Conservation (phyloP, 2,329 filamentous ascomycete species). For the Penicillium verrucosum region DNA sequence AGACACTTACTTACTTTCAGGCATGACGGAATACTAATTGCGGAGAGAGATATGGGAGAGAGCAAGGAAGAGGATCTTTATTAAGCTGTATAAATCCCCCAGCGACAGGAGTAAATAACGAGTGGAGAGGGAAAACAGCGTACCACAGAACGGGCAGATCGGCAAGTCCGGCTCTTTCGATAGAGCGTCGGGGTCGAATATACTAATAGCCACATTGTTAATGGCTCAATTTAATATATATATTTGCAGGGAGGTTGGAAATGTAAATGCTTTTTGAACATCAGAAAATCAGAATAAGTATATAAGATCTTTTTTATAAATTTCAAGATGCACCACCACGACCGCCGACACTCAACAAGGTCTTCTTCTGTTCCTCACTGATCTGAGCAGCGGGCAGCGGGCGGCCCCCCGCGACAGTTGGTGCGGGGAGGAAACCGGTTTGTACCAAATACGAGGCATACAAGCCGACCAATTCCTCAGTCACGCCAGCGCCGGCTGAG, state of each 20-base stretch:
- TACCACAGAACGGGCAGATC: background rate
- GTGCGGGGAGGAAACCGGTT: constrained; percentile 58
- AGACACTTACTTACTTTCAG: constrained; percentile 20
- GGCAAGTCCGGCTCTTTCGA: background rate
- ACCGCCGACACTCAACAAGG: constrained; percentile 53
- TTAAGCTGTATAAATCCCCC: background rate
- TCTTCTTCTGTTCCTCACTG: constrained; percentile 47
- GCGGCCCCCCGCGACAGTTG: constrained; percentile 24
- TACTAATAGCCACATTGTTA: background rate
- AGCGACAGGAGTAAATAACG: background rate
- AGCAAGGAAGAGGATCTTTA: background rate
- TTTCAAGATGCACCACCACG: constrained; percentile 42
- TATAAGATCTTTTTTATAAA: background rate
- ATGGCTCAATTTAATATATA: background rate
- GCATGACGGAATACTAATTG: background rate
- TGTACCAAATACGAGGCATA: constrained; percentile 63
- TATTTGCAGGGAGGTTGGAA: background rate
- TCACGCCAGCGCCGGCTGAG: constrained; percentile 56
- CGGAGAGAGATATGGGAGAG: background rate
- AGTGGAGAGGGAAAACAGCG: constrained; percentile 10
- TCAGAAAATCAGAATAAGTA: background rate
- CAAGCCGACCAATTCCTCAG: constrained; percentile 58
- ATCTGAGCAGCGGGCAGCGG: constrained; percentile 47
- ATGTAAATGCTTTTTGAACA: background rate
- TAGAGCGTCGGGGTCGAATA: background rate